phyloP scores from a whole-genome alignment of 257 asterid species.

The Linderniella brevidens region DNA sequence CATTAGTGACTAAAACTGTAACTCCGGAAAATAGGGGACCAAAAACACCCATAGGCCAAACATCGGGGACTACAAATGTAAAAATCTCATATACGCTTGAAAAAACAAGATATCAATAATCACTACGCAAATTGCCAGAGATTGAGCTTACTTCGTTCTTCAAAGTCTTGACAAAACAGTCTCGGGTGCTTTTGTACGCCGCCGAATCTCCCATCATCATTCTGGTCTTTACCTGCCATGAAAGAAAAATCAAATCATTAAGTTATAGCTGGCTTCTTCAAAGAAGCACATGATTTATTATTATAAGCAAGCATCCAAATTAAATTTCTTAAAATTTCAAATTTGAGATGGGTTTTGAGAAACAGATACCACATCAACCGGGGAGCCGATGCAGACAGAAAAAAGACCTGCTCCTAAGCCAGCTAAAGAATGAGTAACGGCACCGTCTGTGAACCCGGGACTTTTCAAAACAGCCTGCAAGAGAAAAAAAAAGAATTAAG shows the following conservation, averaged over 20 bases:
- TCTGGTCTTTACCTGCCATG: slow-evolving; percentile 77
- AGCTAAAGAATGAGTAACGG: slow-evolving; percentile 66
- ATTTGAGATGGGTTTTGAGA: neutral
- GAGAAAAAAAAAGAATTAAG: too few relatives aligned
- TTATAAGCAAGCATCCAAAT: too few relatives aligned
- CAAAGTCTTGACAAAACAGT: slow-evolving; percentile 90
- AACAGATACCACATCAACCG: slow-evolving; percentile 83
- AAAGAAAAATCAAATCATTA: slow-evolving; percentile 11
- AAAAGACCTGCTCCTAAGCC: slow-evolving; percentile 97
- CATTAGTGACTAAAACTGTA: too few relatives aligned
- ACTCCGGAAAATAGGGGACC: too few relatives aligned
- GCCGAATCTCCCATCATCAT: slow-evolving; percentile 99
- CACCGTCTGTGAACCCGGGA: slow-evolving; percentile 95
- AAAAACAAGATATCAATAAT: too few relatives aligned
- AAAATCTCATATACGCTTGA: too few relatives aligned
- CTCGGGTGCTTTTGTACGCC: slow-evolving; percentile 70
- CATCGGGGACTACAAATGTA: too few relatives aligned
- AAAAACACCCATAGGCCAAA: too few relatives aligned
- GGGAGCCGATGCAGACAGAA: slow-evolving; percentile 97
- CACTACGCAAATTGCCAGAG: neutral
- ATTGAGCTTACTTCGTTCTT: slow-evolving; percentile 69
- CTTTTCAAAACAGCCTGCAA: slow-evolving; percentile 61
- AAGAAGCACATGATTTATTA: neutral
- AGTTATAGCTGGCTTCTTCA: slow-evolving; percentile 6
- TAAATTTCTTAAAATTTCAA: too few relatives aligned